Base-by-base conservation (phyloP, 2,329 filamentous ascomycete genomes). In the Colletotrichum truncatum region DNA sequence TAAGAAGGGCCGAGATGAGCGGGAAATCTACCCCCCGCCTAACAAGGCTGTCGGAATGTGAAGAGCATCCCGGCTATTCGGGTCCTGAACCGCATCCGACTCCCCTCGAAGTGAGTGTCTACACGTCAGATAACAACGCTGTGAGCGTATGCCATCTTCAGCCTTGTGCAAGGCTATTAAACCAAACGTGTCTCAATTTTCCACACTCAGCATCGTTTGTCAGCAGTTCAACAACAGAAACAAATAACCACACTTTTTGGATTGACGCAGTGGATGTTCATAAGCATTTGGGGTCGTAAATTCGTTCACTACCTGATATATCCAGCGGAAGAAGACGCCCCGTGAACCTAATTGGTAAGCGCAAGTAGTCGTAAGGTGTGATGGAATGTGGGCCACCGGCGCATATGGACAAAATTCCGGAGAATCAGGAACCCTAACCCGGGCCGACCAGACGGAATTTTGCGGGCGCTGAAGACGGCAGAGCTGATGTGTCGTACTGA, bases 1-100 rank as follows among this genome's bases (percentile, higher is more conserved):
- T n/a, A 54, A 65, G 21, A 61, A 54, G 49, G 56, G 43, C 62
- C 62, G 62, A 65, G n/a, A 62, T 36, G 62, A 51, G 56, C 49
- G 48, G 56, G 14, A 38, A 65, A 43, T n/a, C 12, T n/a, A 36
- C 16, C 25, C 34, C 8, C 39, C n/a, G 21, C 38, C 38, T 9
- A 14, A n/a, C 28, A 36, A 28, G 8, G 49, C 26, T 8, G 26
- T 49, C 25, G 21, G 53, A 11, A 16, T 25, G 56, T 32, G 21
- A 34, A 55, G 4, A 28, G 23, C 18, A 32, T 25, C 23, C 49
- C 56, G 62, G 48, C 56, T 61, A 36, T 8, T 41, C 62, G 62
- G 62, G 43, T 55, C 48, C 30, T 48, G 32, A 43, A 28, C 49
- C 48, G 41, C 48, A 43, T 25, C 34, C 41, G 56, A 34, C n/a